Evolutionary conservation across 768 basidiomycete species (phyloP), one percentile per base, ranked within the genome.

Genomic region (Russula abietina): DNA sequence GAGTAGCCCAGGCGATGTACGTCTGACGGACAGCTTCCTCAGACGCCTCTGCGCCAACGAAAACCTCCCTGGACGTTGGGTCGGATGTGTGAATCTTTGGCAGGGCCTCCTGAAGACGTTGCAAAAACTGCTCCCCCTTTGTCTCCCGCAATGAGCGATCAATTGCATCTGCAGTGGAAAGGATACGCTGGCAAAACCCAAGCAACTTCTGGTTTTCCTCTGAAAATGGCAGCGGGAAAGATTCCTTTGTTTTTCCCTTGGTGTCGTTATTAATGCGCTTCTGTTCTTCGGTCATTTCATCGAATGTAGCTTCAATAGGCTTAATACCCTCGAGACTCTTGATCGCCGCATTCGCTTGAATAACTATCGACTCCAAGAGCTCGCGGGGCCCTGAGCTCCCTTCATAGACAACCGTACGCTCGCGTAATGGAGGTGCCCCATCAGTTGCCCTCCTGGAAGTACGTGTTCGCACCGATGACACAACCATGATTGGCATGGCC

Each of bases 401-500:
- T 77, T 96, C 95, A 70, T 97, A 98, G 54, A 90, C 73, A 62
- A 95, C 86, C 2, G 83, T 87, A 33, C 91, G 85, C 71, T 94
- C 93, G 33, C 92, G 84, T 62, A 87, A 82, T 9, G 80, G 77
- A 17, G 80, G 74, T 64, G 76, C 78, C 52, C 76, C 73, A 56
- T 74, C 78, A 4, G 75, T 69, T 24, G 76, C 71, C 68, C 79
- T 83, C 77, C 82, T 86, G n/a, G 83, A 76, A 4, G 78, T 77
- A n/a, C 85, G 76, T 7, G 80, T 76, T 71, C 88, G 88, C 56
- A 85, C 80, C 22, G 87, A 87, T 5, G 81, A 78, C 22, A 85
- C 82, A n/a, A 86, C 85, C 93, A 94, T 94, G 71, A 91, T 92
- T 7, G 93, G 93, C 92, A 95, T 96, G 1, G 91, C 93, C 85